phyloP scores from a whole-genome alignment of 495 filamentous ascomycete genomes.

The Bombardia bombarda region DNA sequence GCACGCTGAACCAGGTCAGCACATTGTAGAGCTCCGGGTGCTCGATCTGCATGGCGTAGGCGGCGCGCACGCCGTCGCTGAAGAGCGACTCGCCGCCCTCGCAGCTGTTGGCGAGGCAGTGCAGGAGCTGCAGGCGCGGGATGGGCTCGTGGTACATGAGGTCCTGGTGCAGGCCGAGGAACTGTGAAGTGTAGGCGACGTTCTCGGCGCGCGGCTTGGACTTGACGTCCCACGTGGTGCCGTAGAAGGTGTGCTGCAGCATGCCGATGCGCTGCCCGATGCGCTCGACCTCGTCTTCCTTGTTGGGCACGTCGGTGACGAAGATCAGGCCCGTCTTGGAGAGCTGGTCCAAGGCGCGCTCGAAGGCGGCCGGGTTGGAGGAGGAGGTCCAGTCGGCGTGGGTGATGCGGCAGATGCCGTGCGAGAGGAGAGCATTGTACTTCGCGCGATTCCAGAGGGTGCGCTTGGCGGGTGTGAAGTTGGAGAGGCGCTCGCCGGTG shows the following conservation, averaged over 20 bases:
- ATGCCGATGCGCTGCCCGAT: constrained; percentile 66
- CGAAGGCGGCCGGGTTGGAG: constrained; percentile 29
- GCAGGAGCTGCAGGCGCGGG: constrained; percentile 76
- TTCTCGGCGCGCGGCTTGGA: constrained; percentile 73
- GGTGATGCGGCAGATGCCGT: constrained; percentile 36
- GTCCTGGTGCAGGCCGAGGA: constrained; percentile 86
- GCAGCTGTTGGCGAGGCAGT: constrained; percentile 70
- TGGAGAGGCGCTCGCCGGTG: constrained; percentile 5
- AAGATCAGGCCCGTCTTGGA: constrained; percentile 61
- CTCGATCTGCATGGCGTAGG: constrained; percentile 29
- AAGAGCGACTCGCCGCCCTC: constrained; percentile 79
- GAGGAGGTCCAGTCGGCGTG: constrained; percentile 63
- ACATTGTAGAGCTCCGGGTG: constrained; percentile 16
- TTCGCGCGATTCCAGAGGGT: constrained; percentile 14
- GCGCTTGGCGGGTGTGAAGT: constrained; percentile 3
- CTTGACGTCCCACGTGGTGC: constrained; percentile 79
- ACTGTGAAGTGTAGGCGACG: constrained; percentile 76
- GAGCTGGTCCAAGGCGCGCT: constrained; percentile 46
- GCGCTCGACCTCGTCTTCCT: constrained; percentile 53
- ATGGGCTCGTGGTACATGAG: constrained; percentile 77
- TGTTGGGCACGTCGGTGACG: constrained; percentile 57
- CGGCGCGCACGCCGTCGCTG: constrained; percentile 59
- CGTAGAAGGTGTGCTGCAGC: constrained; percentile 80
- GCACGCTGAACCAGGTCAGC: constrained; percentile 39
- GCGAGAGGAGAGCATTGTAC: constrained; percentile 26